phyloP scores from a whole-genome alignment of 2,329 filamentous ascomycete genomes.

The Aspergillus floridensis region DNA sequence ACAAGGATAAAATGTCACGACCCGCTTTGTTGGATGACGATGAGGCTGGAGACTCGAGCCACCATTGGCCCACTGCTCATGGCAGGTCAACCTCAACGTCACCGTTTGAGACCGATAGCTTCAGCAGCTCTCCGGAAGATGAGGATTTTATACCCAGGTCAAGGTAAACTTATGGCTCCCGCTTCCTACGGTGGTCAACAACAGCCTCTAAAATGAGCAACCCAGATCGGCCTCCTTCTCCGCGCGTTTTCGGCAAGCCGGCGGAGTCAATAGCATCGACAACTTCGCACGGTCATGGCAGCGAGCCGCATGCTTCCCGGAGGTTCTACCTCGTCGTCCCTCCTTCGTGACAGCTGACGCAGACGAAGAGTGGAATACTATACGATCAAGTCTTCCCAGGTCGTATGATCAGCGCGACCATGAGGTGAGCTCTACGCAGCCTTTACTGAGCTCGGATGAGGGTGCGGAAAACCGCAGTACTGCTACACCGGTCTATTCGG shows the following conservation, averaged over 20 bases:
- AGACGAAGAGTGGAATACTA: constrained; percentile 45
- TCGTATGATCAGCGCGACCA: constrained; percentile 21
- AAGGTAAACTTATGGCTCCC: constrained; percentile 10
- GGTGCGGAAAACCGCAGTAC: constrained; percentile 24
- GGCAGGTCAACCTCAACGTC: constrained; percentile 5
- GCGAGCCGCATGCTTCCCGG: constrained; percentile 80
- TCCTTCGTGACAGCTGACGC: constrained; percentile 64
- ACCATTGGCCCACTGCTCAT: constrained; percentile 1
- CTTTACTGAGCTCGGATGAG: constrained; percentile 30
- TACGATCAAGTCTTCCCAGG: constrained; percentile 21
- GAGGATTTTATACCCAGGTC: constrained; percentile 10
- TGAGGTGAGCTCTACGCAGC: constrained; percentile 28
- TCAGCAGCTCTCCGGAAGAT: constrained; percentile 1
- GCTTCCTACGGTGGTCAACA: neutral
- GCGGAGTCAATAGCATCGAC: constrained; percentile 89
- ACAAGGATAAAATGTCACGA: constrained; percentile 1
- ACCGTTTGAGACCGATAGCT: constrained; percentile 34
- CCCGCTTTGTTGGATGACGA: neutral
- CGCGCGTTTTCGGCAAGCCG: constrained; percentile 62
- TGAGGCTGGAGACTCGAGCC: constrained; percentile 3
- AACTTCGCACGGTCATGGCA: constrained; percentile 93
- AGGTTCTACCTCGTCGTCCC: constrained; percentile 76
- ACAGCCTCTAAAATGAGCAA: neutral
- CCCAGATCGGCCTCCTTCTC: constrained; percentile 41
- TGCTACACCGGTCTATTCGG: constrained; percentile 16